Conservation (phyloP, 257 asterid species). For the Apocynum venetum region DNA sequence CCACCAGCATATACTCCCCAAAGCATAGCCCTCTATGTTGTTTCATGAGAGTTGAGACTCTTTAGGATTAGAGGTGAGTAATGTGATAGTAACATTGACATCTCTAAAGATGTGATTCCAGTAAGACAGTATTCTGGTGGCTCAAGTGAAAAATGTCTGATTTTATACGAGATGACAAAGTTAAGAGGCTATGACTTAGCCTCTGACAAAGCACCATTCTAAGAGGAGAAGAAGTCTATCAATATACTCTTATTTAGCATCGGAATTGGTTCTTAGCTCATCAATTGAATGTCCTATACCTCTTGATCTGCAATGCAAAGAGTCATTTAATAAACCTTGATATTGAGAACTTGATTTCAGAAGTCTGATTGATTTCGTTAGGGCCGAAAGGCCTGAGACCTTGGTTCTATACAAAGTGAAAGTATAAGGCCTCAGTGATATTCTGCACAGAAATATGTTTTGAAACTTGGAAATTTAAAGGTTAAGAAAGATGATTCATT, state of each 20-base stretch:
- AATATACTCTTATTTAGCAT: background rate
- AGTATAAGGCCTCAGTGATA: background rate
- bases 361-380: background rate
- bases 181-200: background rate
- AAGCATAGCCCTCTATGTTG: background rate
- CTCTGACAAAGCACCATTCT: background rate
- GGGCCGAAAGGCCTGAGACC: background rate
- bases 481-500: background rate
- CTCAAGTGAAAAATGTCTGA: background rate
- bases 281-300: background rate
- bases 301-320: background rate
- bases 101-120: background rate
- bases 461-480: background rate
- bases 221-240: background rate
- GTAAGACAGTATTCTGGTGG: background rate
- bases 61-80: background rate
- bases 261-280: background rate
- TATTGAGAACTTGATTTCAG: background rate
- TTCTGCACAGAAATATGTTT: background rate
- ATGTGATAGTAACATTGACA: background rate
- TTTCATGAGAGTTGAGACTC: background rate
- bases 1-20: background rate
- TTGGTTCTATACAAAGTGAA: background rate
- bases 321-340: background rate
- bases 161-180: background rate